Conservation (phyloP, 2,329 filamentous ascomycete genomes). For the Penicillium sp. region DNA sequence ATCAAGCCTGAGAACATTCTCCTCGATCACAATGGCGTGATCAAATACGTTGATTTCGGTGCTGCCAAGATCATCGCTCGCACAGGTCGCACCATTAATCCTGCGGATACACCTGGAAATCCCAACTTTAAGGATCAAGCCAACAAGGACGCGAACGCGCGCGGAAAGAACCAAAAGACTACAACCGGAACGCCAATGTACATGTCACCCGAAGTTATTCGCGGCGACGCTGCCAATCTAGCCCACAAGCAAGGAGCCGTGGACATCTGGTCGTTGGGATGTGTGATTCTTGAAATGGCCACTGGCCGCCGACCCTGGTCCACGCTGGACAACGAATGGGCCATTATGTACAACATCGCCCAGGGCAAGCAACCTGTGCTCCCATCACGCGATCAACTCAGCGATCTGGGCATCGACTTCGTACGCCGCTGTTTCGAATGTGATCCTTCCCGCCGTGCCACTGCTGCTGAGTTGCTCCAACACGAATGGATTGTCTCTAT, state of each 20-base stretch:
- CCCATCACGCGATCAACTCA: conserved; percentile 80
- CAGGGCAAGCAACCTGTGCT: conserved; percentile 91
- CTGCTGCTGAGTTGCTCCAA: conserved; percentile 84
- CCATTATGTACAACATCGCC: conserved; percentile 99
- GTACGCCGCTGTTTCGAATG: conserved; percentile 81
- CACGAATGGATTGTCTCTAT: conserved; percentile 79
- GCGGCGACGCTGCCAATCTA: conserved; percentile 74
- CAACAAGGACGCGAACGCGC: conserved; percentile 37
- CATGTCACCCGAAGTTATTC: conserved; percentile 99
- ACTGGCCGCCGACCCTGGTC: conserved; percentile 94
- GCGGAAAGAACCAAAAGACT: conserved; percentile 69
- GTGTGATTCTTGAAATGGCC: conserved; percentile 96
- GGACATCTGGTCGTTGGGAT: conserved; percentile 95
- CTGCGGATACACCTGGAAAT: conserved; percentile 57
- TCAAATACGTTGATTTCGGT: conserved; percentile 99
- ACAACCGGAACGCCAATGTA: conserved; percentile 99
- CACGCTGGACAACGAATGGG: conserved; percentile 96
- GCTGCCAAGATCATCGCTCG: conserved; percentile 96
- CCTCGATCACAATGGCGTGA: conserved; percentile 94
- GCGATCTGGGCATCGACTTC: conserved; percentile 82
- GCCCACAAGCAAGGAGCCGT: conserved; percentile 80
- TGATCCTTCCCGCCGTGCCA: conserved; percentile 76
- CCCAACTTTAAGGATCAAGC: conserved; percentile 43
- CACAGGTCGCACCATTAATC: conserved; percentile 82
- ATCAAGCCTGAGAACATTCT: conserved; percentile 99